These are phyloP conservation scores for Arabis hirsuta DNA, from an alignment of 345 rosid species.

Conservation along the genomic window DNA sequence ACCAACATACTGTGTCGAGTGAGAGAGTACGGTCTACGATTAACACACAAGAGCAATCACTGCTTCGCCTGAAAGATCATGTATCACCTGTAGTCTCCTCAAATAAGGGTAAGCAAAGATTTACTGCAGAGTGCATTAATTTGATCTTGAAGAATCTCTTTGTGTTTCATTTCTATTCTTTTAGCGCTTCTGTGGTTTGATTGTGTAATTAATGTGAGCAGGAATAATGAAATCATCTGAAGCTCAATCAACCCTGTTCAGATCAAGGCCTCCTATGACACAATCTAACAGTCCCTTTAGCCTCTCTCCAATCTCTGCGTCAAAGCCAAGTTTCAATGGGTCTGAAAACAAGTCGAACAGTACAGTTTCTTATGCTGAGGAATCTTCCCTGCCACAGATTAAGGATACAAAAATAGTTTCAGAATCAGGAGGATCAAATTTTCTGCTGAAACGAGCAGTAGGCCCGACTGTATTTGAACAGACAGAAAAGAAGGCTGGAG, in stretches of 20 bases:
- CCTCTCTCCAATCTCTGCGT: conserved; percentile 45
- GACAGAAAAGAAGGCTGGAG: conserved; percentile 49
- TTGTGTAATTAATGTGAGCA: conserved; percentile 42
- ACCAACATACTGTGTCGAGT: conserved; percentile 46
- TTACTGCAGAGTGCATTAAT: conserved; percentile 26
- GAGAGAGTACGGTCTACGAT: conserved; percentile 48
- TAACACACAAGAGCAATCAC: conserved; percentile 42
- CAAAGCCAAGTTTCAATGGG: conserved; percentile 42
- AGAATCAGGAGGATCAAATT: conserved; percentile 51
- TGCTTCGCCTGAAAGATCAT: conserved; percentile 50
- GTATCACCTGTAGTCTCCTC: conserved; percentile 50
- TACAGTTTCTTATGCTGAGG: conserved; percentile 45
- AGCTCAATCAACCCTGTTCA: conserved; percentile 49
- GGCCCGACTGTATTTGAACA: conserved; percentile 38
- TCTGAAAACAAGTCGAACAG: conserved; percentile 41
- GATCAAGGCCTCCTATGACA: conserved; percentile 43
- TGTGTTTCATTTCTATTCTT: conserved; percentile 23
- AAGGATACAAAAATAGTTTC: conserved; percentile 46
- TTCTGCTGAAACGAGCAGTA: conserved; percentile 40
- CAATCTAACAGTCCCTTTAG: conserved; percentile 45
- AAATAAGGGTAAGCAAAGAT: conserved; percentile 58
- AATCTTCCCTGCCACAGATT: conserved; percentile 38
- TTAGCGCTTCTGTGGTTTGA: conserved; percentile 13
- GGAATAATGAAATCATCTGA: conserved; percentile 50
- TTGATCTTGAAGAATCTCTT: conserved; percentile 14